Evolutionary conservation across 2,329 filamentous ascomycete genomes (phyloP).

Genomic region (Coniochaeta sp.): DNA sequence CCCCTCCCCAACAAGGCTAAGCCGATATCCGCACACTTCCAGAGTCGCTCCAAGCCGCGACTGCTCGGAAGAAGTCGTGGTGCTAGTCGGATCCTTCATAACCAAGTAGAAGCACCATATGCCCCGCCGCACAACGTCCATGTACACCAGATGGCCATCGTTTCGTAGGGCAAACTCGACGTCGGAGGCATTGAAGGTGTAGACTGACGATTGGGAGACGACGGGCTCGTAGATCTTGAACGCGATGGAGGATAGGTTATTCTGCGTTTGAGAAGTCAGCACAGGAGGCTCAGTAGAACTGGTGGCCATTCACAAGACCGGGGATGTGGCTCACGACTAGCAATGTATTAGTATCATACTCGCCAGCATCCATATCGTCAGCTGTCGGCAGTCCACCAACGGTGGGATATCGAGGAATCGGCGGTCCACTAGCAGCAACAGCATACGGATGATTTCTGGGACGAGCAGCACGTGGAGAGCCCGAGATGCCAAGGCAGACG

Average conservation of each 20-base stretch:
- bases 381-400: conserved; percentile 15
- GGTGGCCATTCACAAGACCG: background rate
- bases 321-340: conserved; percentile 39
- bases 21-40: conserved; percentile 34
- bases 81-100: conserved; percentile 29
- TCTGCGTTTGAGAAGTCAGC: conserved; percentile 26
- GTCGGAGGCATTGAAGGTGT: conserved; percentile 39
- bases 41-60: conserved; percentile 29
- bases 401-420: background rate
- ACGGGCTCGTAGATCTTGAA: conserved; percentile 49
- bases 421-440: background rate
- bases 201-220: conserved; percentile 32
- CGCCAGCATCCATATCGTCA: conserved; percentile 54
- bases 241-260: conserved; percentile 46
- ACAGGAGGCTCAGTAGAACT: background rate
- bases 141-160: conserved; percentile 45
- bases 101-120: conserved; percentile 49
- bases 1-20: conserved; percentile 41
- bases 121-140: conserved; percentile 40
- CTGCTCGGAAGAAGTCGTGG: conserved; percentile 14
- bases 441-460: background rate
- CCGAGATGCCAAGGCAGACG: background rate
- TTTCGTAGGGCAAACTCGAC: conserved; percentile 43
- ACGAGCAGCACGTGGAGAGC: background rate
- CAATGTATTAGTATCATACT: conserved; percentile 56